phyloP scores from a whole-genome alignment of 148 eudicot species.

The Chenopodium formosanum region DNA sequence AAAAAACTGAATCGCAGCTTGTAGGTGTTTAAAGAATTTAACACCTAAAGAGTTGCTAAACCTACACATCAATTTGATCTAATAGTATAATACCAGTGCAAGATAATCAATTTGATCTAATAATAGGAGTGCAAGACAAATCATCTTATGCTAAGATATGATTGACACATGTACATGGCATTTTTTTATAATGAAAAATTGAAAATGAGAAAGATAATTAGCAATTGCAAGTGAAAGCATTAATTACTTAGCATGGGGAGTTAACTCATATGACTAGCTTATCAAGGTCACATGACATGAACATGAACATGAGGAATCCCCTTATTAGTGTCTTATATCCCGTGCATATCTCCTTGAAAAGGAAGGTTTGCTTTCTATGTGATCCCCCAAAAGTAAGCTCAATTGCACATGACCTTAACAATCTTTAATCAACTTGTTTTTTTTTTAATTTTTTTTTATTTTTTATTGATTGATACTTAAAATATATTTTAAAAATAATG shows the following conservation, averaged over 20 bases:
- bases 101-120: background rate
- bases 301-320: background rate
- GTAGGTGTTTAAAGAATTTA: no score
- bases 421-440: background rate
- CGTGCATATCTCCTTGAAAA: background rate
- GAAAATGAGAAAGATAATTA: background rate
- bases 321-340: background rate
- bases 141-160: background rate
- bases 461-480: background rate
- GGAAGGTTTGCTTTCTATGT: background rate
- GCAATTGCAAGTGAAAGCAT: background rate
- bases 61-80: background rate
- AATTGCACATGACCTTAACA: background rate
- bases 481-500: background rate
- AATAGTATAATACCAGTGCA: no score
- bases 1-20: no score
- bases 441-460: no score
- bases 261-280: background rate
- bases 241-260: background rate
- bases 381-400: conserved; percentile 3
- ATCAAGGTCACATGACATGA: background rate
- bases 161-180: background rate
- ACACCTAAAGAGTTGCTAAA: no score
- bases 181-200: no score
- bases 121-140: background rate